Base-by-base conservation (phyloP, 139 green algal genomes). In the Pseudopediastrum boryanum region DNA sequence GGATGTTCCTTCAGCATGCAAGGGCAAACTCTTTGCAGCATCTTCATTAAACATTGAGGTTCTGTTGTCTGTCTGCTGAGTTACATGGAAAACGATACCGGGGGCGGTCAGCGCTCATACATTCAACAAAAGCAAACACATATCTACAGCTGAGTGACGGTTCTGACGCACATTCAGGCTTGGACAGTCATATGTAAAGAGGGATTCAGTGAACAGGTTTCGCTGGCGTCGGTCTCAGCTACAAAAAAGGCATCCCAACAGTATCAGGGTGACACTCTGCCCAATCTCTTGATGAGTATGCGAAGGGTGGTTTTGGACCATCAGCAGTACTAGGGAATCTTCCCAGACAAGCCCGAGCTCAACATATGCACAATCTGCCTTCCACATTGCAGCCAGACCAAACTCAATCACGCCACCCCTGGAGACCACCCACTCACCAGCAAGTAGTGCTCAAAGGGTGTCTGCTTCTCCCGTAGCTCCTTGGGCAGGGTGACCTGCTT, bases 391-490 rank as follows among this genome's bases (percentile, higher is more conserved):
- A n/a, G n/a, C n/a, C n/a, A n/a, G n/a, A n/a, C n/a, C n/a, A n/a
- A n/a, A n/a, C n/a, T n/a, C n/a, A n/a, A n/a, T n/a, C n/a, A n/a
- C n/a, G n/a, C n/a, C n/a, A n/a, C n/a, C n/a, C n/a, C n/a, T n/a
- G n/a, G n/a, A n/a, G n/a, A n/a, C n/a, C n/a, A 59, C 62, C 12
- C 43, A 83, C 78, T 43, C 46, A 97, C 90, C 85, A 89, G 62
- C 51, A 99, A 61, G 82, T 98, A 97, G 54, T 79, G 78, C n/a
- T 92, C 42, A 58, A 92, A 97, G 23, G 96, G 96, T 10, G 96
- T 99, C 88, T 99, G 96, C 89, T 92, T 87, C 3, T 81, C 90
- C 71, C 93, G 91, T 76, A 98, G 71, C 29, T 98, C 95, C 64
- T 95, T 87, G 4, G 88, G 79, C 77, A 98, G 90, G 64, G 92